These are phyloP conservation scores for Fusarium neocosmosporiellum DNA, from an alignment of 2,329 filamentous ascomycete species.

Conservation along the genomic window DNA sequence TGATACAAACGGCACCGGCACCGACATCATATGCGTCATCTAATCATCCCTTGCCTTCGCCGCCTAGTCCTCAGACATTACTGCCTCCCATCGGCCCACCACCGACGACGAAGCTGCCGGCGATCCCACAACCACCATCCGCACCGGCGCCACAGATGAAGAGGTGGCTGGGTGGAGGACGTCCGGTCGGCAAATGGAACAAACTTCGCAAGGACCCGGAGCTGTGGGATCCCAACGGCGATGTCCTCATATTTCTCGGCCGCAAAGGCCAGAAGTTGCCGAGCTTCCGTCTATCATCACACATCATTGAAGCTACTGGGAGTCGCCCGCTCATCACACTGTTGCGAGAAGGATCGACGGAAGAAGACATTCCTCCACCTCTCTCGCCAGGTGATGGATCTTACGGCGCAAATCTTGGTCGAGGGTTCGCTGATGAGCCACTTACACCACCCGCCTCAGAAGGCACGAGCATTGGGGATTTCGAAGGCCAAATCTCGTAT, in stretches of 20 bases:
- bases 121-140: slow-evolving; percentile 48
- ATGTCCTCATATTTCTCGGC: slow-evolving; percentile 68
- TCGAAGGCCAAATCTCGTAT: slow-evolving; percentile 67
- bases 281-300: slow-evolving; percentile 68
- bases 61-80: slow-evolving; percentile 32
- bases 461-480: slow-evolving; percentile 47
- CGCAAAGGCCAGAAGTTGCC: slow-evolving; percentile 58
- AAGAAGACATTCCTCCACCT: slow-evolving; percentile 53
- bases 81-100: slow-evolving; percentile 49
- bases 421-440: slow-evolving; percentile 20
- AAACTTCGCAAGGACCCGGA: slow-evolving; percentile 70
- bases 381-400: slow-evolving; percentile 56
- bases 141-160: slow-evolving; percentile 54
- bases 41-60: slow-evolving; percentile 28
- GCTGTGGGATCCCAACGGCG: slow-evolving; percentile 70
- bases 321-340: slow-evolving; percentile 65
- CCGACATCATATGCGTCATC: slow-evolving; percentile 31
- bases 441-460: slow-evolving; percentile 56
- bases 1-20: slow-evolving; percentile 19
- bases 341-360: slow-evolving; percentile 63
- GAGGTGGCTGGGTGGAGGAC: slow-evolving; percentile 64
- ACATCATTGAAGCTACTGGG: slow-evolving; percentile 68
- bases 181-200: slow-evolving; percentile 64
- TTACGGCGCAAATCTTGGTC: slow-evolving; percentile 48
- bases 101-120: slow-evolving; percentile 56